phyloP scores from a whole-genome alignment of 148 eudicot species.

The Arbutus unedo region DNA sequence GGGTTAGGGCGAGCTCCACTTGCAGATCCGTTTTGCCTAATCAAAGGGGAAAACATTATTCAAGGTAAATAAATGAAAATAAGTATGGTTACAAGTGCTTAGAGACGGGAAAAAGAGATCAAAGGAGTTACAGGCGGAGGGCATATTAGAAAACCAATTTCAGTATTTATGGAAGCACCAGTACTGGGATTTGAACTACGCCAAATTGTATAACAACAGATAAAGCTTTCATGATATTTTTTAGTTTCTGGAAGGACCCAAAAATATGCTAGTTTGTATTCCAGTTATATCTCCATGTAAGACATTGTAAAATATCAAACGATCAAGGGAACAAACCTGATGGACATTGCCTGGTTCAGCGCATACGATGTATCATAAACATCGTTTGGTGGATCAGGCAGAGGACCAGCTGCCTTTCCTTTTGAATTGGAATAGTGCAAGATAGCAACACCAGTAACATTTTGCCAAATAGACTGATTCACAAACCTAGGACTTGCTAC shows the following conservation, averaged over 20 bases:
- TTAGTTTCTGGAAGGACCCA: neutral
- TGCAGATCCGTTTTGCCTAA: constrained; percentile 82
- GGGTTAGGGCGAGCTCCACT: constrained; percentile 99
- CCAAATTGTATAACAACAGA: neutral
- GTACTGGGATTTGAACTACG: neutral
- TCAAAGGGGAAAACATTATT: neutral
- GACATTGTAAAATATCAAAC: neutral
- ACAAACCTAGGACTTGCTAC: constrained; percentile 93
- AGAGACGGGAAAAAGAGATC: too few relatives aligned
- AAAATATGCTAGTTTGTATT: too few relatives aligned
- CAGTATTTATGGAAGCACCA: neutral
- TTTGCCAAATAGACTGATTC: constrained; percentile 72
- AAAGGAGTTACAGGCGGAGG: too few relatives aligned
- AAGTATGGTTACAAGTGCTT: too few relatives aligned
- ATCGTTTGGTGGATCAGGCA: constrained; percentile 92
- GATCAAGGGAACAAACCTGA: constrained; percentile 54
- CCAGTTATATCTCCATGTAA: neutral
- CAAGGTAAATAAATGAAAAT: neutral
- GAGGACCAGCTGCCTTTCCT: constrained; percentile 84
- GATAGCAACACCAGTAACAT: constrained; percentile 88
- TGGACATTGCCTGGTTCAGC: constrained; percentile 74
- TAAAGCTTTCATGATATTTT: neutral
- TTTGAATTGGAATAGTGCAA: constrained; percentile 85
- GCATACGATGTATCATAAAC: constrained; percentile 58
- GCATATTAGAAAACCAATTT: too few relatives aligned